Evolutionary conservation across 495 filamentous ascomycete genomes (phyloP), one percentile per base, ranked within the genome.

Genomic region (Neohortaea acidophila): DNA sequence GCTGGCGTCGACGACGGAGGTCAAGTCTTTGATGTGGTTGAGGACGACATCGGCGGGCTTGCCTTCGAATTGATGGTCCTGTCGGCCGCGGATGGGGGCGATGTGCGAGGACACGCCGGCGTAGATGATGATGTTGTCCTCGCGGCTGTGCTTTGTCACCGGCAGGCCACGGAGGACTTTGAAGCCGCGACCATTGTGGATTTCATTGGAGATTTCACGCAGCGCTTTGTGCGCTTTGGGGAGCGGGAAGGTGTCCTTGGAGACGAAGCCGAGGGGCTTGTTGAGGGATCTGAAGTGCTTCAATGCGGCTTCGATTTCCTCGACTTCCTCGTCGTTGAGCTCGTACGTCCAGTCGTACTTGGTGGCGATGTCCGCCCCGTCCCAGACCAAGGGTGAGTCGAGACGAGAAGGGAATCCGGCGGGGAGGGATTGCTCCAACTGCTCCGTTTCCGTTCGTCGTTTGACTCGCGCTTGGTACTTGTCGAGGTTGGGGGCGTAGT

Each of bases 91-190:
- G 22, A 67, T 54, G 4, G 56, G 52, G 0, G 64, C 74, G 20
- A 80, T 57, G 36, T 79, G 67, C 5, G 67, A 63, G 0, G 73
- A 72, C 1, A 80, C 49, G 0, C 77, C 76, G 2, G 66, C 54
- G 33, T 77, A 79, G 43, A 80, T 69, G 44, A 73, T 70, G 26
- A 77, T 55, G 45, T 72, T 77, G 13, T 80, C 70, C 41, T 72
- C 66, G 8, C 60, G 61, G 0, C 64, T 60, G 52, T 78, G 63
- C 1, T 52, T 42, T 30, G 67, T 60, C 1, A 71, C 55, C 0
- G 59, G 59, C 14, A 79, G 53, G 3, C 76, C 76, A 1, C 72
- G 66, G 2, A 81, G 48, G 3, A 81, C 72, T 25, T 67, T 64
- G 58, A 80, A 80, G 2, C 76, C 75, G 34, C 62, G 66, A 5